Base-by-base conservation (phyloP, 495 filamentous ascomycete species). In the Xylaria bambusicola region DNA sequence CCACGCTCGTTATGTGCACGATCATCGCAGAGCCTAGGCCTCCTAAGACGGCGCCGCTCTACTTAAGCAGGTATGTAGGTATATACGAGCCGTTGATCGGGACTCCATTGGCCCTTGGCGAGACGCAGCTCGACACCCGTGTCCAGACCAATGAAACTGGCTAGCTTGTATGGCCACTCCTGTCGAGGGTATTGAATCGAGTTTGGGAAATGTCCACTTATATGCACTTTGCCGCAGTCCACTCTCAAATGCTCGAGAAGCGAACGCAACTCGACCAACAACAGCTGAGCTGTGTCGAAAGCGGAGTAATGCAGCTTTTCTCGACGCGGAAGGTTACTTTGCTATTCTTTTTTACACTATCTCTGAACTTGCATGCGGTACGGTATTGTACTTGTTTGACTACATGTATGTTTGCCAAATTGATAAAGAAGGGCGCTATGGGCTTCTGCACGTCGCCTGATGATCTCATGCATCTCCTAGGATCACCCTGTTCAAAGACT, bases 381-480 rank as follows among this genome's bases (percentile, higher is more conserved):
- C n/a, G n/a, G n/a, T n/a, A n/a, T n/a, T n/a, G n/a, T n/a, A n/a
- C n/a, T n/a, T n/a, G n/a, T n/a, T n/a, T n/a, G n/a, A n/a, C n/a
- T n/a, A n/a, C n/a, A n/a, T n/a, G n/a, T n/a, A n/a, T n/a, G n/a
- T n/a, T n/a, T 33, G 31, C 31, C 5, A 23, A 18, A 24, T 17
- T 31, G 21, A n/a, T 6, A 52, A 52, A 6, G 35, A 41, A n/a
- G n/a, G 50, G 35, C 50, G 50, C 29, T 20, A 27, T 53, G 50
- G 26, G n/a, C 36, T 54, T 21, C 36, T 42, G 52, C 52, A 54
- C n/a, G 38, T 44, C 17, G 52, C 17, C 26, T 31, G 38, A 41
- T 54, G 36, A 38, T 38, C 36, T 15, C 52, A 54, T 54, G 52
- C 26, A 54, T 0, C 38, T 42, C 31, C 24, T 24, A 13, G 52